These are phyloP conservation scores for Nemania bipapillata DNA, from an alignment of 2,329 filamentous ascomycete species.

Conservation along the genomic window DNA sequence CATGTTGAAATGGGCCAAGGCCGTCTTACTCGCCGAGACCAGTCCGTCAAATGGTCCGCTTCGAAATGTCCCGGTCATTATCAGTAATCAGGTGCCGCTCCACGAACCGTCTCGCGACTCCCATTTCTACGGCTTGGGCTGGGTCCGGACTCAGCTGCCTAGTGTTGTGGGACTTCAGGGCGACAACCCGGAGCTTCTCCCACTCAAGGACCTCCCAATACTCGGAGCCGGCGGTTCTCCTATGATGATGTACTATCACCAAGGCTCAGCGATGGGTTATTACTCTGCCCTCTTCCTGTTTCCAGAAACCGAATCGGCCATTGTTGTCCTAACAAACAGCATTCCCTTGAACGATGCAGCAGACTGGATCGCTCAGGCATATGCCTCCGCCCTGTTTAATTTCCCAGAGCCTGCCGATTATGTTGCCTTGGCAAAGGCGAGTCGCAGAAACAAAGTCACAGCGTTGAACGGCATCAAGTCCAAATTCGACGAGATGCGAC, in stretches of 20 bases:
- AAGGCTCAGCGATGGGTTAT: background rate
- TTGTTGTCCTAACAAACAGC: no score
- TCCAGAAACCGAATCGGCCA: background rate
- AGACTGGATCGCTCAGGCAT: background rate
- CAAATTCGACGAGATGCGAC: background rate
- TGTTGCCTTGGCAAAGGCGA: background rate
- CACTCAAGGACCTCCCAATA: background rate
- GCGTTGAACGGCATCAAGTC: background rate
- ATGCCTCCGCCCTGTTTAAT: background rate
- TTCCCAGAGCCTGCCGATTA: background rate
- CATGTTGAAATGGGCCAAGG: no score
- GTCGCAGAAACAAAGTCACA: background rate
- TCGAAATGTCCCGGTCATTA: no score
- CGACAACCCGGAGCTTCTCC: background rate
- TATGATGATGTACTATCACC: slow-evolving; percentile 1
- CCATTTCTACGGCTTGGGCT: no score
- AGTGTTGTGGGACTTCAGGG: background rate
- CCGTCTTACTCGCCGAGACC: no score
- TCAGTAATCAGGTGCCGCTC: no score
- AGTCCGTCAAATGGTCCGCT: no score
- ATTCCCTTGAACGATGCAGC: no score
- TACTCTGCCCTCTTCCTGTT: background rate
- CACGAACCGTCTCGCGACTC: no score
- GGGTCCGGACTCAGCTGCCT: background rate
- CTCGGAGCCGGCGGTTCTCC: background rate